Conservation (phyloP, 2,329 filamentous ascomycete genomes). For the Ophiostoma quercus region DNA sequence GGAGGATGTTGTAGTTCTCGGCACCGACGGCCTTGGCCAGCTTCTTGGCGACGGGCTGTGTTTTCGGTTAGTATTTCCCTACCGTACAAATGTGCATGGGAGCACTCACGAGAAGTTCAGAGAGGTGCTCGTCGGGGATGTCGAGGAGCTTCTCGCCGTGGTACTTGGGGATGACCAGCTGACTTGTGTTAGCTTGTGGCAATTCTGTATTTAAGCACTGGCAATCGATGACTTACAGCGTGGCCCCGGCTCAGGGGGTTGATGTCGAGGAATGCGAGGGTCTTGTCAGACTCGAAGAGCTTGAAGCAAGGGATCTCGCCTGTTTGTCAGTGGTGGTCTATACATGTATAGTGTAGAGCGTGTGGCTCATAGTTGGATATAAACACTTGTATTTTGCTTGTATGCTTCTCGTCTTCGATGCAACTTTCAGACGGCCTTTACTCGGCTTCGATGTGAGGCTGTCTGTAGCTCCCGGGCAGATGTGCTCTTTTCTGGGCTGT, state of each 20-base stretch:
- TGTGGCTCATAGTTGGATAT: background rate
- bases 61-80: background rate
- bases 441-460: background rate
- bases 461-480: background rate
- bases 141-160: conserved; percentile 89
- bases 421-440: background rate
- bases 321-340: conserved; percentile 37
- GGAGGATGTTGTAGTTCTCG: conserved; percentile 83
- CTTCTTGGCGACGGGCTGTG: conserved; percentile 74
- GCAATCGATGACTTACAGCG: conserved; percentile 54
- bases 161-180: conserved; percentile 95
- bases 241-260: conserved; percentile 83
- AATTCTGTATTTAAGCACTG: background rate
- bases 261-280: conserved; percentile 94
- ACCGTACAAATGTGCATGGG: background rate
- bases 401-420: background rate
- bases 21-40: conserved; percentile 72
- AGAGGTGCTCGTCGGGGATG: conserved; percentile 82
- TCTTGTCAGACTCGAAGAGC: conserved; percentile 90
- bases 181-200: background rate
- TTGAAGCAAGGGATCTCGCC: conserved; percentile 96
- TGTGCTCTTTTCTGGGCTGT: background rate
- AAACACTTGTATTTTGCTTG: background rate
- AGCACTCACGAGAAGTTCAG: conserved; percentile 66
- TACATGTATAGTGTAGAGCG: background rate